Conservation (phyloP, 257 asterid species). For the Nyctanthes arbortristis region DNA sequence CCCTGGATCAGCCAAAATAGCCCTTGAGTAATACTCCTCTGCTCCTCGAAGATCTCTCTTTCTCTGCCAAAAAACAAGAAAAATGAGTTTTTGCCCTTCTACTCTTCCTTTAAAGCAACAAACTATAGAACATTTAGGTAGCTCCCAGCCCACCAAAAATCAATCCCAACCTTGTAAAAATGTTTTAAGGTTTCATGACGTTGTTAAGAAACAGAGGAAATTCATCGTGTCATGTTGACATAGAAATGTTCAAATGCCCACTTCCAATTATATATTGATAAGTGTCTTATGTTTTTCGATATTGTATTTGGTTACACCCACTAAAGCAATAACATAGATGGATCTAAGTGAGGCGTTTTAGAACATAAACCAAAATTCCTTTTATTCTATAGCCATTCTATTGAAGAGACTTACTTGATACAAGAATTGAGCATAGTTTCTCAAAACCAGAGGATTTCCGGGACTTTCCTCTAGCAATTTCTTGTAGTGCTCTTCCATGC, state of each 20-base stretch:
- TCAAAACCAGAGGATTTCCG: constrained; percentile 59
- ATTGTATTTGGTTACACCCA: no score
- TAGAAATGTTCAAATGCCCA: no score
- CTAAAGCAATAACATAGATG: no score
- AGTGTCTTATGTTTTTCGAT: no score
- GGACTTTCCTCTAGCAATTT: constrained; percentile 67
- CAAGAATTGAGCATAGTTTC: constrained; percentile 85
- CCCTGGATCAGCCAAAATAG: constrained; percentile 73
- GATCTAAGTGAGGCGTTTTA: no score
- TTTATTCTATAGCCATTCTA: background rate
- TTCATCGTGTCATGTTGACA: no score
- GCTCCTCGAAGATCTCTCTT: constrained; percentile 63
- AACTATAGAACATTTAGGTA: background rate
- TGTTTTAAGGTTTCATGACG: no score
- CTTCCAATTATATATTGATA: no score
- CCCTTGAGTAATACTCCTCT: constrained; percentile 79
- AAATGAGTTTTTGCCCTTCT: background rate
- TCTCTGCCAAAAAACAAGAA: constrained; percentile 33
- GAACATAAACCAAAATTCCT: no score
- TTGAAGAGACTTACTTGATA: constrained; percentile 45
- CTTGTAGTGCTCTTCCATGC: constrained; percentile 66
- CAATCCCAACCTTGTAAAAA: background rate
- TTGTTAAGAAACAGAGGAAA: no score
- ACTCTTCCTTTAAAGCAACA: background rate
- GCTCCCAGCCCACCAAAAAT: no score